These are phyloP conservation scores for Aspergillus nomiae DNA, from an alignment of 2,329 filamentous ascomycete species.

Conservation along the genomic window DNA sequence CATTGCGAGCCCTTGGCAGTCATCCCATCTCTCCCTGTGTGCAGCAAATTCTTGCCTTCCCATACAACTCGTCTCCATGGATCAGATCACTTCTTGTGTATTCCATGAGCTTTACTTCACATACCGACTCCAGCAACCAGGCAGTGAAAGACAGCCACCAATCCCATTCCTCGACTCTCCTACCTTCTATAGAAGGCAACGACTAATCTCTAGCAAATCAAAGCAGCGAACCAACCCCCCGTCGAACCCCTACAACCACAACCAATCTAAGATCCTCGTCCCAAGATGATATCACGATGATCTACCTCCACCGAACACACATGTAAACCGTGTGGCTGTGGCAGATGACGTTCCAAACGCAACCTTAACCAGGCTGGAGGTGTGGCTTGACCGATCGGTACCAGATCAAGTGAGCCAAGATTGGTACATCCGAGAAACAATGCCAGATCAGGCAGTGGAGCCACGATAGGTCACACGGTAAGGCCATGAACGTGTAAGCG, in stretches of 20 bases:
- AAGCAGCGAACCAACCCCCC: not conserved
- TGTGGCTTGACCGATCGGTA: not conserved
- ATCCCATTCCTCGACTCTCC: not conserved
- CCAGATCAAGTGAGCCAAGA: not conserved
- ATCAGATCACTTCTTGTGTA: too few species aligned
- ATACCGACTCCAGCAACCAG: not conserved
- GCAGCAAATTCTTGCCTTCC: not conserved
- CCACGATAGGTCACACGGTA: not conserved
- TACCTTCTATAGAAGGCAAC: not conserved
- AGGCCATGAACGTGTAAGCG: not conserved
- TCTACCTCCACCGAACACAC: not conserved
- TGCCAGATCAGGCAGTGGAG: not conserved
- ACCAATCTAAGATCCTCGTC: not conserved
- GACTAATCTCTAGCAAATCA: not conserved
- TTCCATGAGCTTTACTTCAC: too few species aligned
- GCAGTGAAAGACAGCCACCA: not conserved
- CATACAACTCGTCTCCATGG: too few species aligned
- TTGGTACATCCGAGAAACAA: not conserved
- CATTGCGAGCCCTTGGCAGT: too few species aligned
- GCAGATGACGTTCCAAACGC: not conserved
- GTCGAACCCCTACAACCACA: not conserved
- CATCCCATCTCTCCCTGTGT: not conserved
- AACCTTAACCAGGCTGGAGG: not conserved
- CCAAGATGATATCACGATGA: not conserved
- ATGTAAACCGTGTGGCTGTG: not conserved